Conservation (phyloP, 495 filamentous ascomycete species). For the Penicillium soppii region DNA sequence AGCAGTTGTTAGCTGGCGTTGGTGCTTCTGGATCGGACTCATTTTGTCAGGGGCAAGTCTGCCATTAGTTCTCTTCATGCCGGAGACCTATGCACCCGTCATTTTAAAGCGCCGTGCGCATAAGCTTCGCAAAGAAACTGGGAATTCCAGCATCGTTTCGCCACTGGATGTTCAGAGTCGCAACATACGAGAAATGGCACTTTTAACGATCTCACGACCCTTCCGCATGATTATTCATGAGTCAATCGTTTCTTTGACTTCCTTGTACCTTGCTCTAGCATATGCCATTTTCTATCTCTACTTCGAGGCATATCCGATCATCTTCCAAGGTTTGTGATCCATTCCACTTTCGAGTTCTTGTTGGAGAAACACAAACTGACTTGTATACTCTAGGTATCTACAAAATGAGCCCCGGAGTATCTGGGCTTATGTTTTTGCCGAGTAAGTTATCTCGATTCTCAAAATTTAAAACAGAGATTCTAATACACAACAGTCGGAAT, state of each 20-base stretch:
- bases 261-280: conserved; percentile 64
- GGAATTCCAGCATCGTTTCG: conserved; percentile 47
- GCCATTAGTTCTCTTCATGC: conserved; percentile 48
- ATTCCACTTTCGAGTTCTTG: background rate
- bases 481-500: conserved; percentile 25
- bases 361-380: background rate
- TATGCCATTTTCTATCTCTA: conserved; percentile 79
- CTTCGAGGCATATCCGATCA: conserved; percentile 67
- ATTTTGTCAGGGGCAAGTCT: conserved; percentile 52
- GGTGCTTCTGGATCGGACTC: conserved; percentile 63
- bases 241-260: conserved; percentile 63
- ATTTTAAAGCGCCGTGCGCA: conserved; percentile 63
- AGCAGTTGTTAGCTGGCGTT: conserved; percentile 59
- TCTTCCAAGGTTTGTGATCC: conserved; percentile 49
- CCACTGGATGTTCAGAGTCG: conserved; percentile 48
- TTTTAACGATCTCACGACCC: conserved; percentile 47
- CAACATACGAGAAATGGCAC: conserved; percentile 38
- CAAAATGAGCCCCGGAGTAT: conserved; percentile 35
- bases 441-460: conserved; percentile 21
- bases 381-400: conserved; percentile 24
- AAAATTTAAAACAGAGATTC: background rate
- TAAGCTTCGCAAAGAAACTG: conserved; percentile 64
- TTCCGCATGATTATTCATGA: conserved; percentile 50
- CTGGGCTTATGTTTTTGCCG: conserved; percentile 35
- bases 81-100: conserved; percentile 70